phyloP scores from a whole-genome alignment of 78 protist genomes.

The Blattamonas nauphoetae region DNA sequence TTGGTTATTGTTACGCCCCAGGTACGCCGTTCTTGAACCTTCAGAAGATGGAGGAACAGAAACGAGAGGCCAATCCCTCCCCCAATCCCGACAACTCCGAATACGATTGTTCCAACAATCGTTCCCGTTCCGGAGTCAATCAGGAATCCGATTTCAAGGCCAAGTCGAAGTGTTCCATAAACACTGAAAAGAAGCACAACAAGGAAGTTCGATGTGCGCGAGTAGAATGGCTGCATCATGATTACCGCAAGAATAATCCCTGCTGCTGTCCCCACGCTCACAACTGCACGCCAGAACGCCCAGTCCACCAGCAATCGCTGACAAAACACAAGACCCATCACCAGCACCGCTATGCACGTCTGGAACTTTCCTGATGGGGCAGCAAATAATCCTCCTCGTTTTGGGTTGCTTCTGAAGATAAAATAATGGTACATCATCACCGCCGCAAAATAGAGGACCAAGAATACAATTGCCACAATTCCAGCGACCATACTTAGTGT shows the following conservation, averaged over 20 bases:
- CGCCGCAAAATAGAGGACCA: too few species aligned
- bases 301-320: neutral
- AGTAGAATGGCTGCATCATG: neutral
- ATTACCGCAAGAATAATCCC: neutral
- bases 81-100: too few species aligned
- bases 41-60: too few species aligned
- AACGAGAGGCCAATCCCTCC: too few species aligned
- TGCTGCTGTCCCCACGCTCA: neutral
- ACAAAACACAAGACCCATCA: neutral
- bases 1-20: too few species aligned
- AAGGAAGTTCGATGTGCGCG: neutral
- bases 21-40: too few species aligned
- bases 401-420: neutral
- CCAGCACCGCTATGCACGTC: neutral
- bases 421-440: neutral
- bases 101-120: too few species aligned
- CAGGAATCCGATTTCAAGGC: too few species aligned
- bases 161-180: too few species aligned
- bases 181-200: too few species aligned
- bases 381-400: neutral
- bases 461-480: neutral
- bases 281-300: neutral
- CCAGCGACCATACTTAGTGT: neutral
- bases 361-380: neutral
- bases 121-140: too few species aligned